These are phyloP conservation scores for Fusarium sp. DNA, from an alignment of 2,329 filamentous ascomycete species.

Conservation along the genomic window DNA sequence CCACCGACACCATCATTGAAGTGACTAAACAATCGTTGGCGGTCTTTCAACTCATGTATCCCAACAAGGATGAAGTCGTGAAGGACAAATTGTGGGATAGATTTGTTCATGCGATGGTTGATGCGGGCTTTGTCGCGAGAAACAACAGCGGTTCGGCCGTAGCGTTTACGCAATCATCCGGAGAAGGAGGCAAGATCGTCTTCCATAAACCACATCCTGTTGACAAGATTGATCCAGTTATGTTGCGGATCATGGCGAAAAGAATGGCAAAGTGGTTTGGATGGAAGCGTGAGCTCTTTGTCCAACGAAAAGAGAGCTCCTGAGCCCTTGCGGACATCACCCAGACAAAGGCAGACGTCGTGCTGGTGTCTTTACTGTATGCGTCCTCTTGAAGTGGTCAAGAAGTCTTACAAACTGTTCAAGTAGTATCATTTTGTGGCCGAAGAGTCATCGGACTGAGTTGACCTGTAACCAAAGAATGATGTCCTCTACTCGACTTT, in stretches of 20 bases:
- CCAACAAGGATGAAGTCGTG: accelerated
- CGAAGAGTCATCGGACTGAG: no score
- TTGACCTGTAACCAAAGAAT: no score
- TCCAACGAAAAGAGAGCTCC: background rate
- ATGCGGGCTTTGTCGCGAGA: background rate
- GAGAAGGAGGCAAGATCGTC: background rate
- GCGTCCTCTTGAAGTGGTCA: no score
- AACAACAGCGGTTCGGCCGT: background rate
- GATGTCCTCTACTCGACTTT: no score
- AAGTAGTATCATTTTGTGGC: no score
- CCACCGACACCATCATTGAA: accelerated
- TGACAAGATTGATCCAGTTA: background rate
- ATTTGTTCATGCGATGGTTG: accelerated
- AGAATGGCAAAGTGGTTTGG: background rate
- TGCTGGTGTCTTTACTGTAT: no score
- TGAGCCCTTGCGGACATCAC: no score
- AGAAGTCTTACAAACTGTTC: no score
- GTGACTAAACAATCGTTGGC: background rate
- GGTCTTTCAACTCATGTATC: background rate
- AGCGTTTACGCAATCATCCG: background rate
- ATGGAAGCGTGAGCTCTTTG: background rate
- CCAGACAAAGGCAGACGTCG: no score
- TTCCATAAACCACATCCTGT: background rate
- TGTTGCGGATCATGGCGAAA: background rate
- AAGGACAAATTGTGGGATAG: background rate